Base-by-base conservation (phyloP, 306 rosid species). In the Cyamopsis tetragonoloba region DNA sequence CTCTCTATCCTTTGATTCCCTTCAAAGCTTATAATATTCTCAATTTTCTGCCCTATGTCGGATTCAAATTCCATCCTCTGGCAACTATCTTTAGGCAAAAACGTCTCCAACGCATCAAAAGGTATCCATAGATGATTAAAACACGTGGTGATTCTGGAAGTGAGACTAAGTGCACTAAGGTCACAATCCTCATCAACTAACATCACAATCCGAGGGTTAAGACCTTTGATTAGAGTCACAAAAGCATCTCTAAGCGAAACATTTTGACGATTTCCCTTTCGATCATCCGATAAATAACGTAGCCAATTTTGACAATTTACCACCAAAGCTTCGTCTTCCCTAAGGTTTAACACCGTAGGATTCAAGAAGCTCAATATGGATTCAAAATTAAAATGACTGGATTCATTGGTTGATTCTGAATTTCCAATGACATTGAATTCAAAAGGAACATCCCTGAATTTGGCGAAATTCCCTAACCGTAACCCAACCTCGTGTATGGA, bases 121-220 rank as follows among this genome's bases (percentile, higher is more conserved):
- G 97, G 98, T 78, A 93, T 93, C 98, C 98, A 93, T 4, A 90
- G 61, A 73, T 89, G 87, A 51, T 93, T 93, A 69, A 93, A 93
- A 76, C 96, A 83, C 5, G 95, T 62, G 0, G 87, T 74, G 9
- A 89, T 85, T 58, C 98, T 88, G 23, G 96, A 86, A 5, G 83
- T 31, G 24, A 89, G 81, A 71, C 88, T 93, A 3, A 88, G 38
- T 6, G 77, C 59, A 44, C 77, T 83, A 35, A 88, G 73, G 55
- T 89, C 97, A 38, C 81, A 84, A 59, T 93, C 98, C 70, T 93
- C 98, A 17, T 93, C 98, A 5, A 88, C 98, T 24, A 90, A 82
- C 1, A 88, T 74, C 15, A 88, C 57, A 14, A 93, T 84, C 59
- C 72, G 73, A 14, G 98, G 98, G 80, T 81, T 83, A 44, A 93